Evolutionary conservation across 106 monocot species (phyloP).

Genomic region (Dendrobium catenatum): DNA sequence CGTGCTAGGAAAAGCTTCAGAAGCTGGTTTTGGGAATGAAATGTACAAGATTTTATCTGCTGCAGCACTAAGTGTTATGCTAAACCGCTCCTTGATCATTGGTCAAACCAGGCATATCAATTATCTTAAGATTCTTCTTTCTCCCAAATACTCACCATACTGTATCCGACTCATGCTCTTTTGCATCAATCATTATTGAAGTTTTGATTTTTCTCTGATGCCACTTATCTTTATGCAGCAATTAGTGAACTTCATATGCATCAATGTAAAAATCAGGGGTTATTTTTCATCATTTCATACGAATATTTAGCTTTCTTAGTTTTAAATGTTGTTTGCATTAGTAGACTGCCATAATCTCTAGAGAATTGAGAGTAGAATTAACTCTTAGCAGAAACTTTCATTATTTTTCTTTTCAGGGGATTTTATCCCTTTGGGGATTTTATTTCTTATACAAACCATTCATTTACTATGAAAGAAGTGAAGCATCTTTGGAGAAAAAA

Average conservation of each 20-base stretch:
- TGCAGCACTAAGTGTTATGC: constrained; percentile 83
- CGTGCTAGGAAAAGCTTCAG: constrained; percentile 84
- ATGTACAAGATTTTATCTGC: constrained; percentile 99
- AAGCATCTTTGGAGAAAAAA: constrained; percentile 97
- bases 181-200: neutral
- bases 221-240: neutral
- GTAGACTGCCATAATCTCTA: neutral
- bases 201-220: neutral
- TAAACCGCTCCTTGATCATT: constrained; percentile 94
- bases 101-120: constrained; percentile 88
- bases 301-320: neutral
- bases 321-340: neutral
- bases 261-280: neutral
- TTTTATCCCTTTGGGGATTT: constrained; percentile 85
- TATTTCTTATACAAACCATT: constrained; percentile 63
- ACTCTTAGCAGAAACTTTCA: constrained; percentile 8
- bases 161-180: neutral
- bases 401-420: constrained; percentile 42
- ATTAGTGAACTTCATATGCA: neutral
- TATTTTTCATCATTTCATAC: neutral
- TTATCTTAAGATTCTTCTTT: constrained; percentile 31
- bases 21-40: constrained; percentile 97
- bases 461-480: constrained; percentile 80
- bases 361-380: neutral
- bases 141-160: neutral